Conservation (phyloP, 2,329 filamentous ascomycete species). For the Zymoseptoria pseudotritici region DNA sequence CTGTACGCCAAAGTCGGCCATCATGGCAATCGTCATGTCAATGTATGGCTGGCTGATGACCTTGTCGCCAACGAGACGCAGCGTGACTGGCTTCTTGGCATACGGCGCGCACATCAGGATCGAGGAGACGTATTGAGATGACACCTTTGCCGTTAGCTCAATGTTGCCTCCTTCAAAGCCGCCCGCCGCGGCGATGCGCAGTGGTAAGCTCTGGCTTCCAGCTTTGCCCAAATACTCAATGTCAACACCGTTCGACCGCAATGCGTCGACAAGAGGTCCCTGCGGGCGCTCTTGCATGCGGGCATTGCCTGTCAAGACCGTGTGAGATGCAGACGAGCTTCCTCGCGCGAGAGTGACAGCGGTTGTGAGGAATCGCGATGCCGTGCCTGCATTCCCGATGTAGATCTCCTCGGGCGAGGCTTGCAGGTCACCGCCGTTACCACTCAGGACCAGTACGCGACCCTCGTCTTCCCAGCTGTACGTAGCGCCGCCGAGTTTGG, state of each 20-base stretch:
- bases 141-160: slow-evolving; percentile 87
- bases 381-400: slow-evolving; percentile 92
- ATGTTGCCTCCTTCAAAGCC: slow-evolving; percentile 83
- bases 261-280: slow-evolving; percentile 82
- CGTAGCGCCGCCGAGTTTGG: slow-evolving; percentile 72
- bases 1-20: slow-evolving; percentile 79
- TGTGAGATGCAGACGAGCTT: slow-evolving; percentile 54
- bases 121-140: slow-evolving; percentile 97
- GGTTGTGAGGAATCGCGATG: slow-evolving; percentile 88
- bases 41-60: slow-evolving; percentile 96
- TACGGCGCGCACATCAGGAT: slow-evolving; percentile 96
- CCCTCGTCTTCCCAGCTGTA: slow-evolving; percentile 94
- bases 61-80: slow-evolving; percentile 89
- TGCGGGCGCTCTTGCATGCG: slow-evolving; percentile 96
- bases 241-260: slow-evolving; percentile 76
- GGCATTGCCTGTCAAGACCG: slow-evolving; percentile 82
- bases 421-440: slow-evolving; percentile 77
- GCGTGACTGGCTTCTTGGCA: slow-evolving; percentile 84
- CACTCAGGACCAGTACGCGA: slow-evolving; percentile 80
- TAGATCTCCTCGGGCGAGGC: slow-evolving; percentile 75
- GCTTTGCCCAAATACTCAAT: slow-evolving; percentile 80
- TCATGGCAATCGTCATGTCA: slow-evolving; percentile 98
- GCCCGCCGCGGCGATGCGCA: slow-evolving; percentile 72
- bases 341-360: slow-evolving; percentile 77
- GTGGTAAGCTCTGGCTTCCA: slow-evolving; percentile 74